phyloP scores from a whole-genome alignment of 306 rosid species.

The Cucurbita ficifolia region DNA sequence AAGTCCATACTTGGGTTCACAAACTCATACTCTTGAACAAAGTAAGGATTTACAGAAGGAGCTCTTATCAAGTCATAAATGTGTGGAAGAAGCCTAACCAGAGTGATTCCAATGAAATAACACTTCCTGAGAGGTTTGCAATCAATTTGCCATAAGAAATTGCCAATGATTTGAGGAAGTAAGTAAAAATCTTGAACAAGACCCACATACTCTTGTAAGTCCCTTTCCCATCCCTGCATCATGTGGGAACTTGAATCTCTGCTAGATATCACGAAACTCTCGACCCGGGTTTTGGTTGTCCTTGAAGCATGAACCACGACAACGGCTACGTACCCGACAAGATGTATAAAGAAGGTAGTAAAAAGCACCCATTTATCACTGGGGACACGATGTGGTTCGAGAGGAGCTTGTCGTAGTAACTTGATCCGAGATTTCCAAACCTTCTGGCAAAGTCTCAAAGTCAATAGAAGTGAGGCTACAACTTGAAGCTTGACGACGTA shows the following conservation, averaged over 20 bases:
- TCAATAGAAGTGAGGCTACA: constrained; percentile 49
- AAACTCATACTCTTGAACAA: constrained; percentile 53
- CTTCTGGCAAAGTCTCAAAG: constrained; percentile 76
- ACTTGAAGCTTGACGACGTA: constrained; percentile 64
- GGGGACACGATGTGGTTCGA: constrained; percentile 42
- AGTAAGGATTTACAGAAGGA: constrained; percentile 47
- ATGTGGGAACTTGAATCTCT: constrained; percentile 30
- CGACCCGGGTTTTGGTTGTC: constrained; percentile 25
- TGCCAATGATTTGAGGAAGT: constrained; percentile 73
- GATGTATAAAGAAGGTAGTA: constrained; percentile 33
- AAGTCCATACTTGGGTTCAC: constrained; percentile 55
- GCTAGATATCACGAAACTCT: constrained; percentile 6
- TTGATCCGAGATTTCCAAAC: constrained; percentile 80
- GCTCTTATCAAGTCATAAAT: constrained; percentile 53
- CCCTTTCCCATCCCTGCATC: constrained; percentile 37
- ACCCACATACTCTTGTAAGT: constrained; percentile 68
- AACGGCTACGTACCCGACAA: constrained; percentile 43
- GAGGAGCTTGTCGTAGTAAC: constrained; percentile 40
- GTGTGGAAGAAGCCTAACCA: constrained; percentile 80
- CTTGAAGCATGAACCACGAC: constrained; percentile 31
- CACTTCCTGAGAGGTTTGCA: constrained; percentile 61
- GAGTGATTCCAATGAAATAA: constrained; percentile 63
- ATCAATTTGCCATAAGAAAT: constrained; percentile 69
- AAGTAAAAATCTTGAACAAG: constrained; percentile 84
- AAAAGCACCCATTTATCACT: constrained; percentile 57